A percentile compares a stretch with the other conserved stretches of the same genome.
Evolutionary conservation across 2,329 filamentous ascomycete genomes (phyloP).

Genomic region (Thielaviopsis punctulata): DNA sequence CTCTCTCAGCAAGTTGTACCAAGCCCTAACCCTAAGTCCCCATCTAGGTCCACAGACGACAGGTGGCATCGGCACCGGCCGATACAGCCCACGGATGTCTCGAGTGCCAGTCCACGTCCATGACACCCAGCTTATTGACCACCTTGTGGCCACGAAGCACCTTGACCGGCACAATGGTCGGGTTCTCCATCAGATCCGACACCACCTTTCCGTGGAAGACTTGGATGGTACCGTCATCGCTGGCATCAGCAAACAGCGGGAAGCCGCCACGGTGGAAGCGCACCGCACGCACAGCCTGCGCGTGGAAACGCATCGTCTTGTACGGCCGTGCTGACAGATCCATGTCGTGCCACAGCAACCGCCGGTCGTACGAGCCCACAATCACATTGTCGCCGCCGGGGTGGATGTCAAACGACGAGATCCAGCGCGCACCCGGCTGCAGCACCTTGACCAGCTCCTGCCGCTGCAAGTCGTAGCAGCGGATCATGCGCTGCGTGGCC

Average conservation of each 20-base stretch:
- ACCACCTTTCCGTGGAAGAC: slow-evolving; percentile 96
- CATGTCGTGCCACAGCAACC: slow-evolving; percentile 90
- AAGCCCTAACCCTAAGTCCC: not conserved
- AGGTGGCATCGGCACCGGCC: slow-evolving; percentile 85
- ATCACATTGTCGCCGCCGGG: slow-evolving; percentile 86
- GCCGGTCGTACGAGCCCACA: slow-evolving; percentile 84
- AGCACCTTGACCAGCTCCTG: slow-evolving; percentile 87
- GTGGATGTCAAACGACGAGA: slow-evolving; percentile 85
- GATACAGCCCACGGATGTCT: slow-evolving; percentile 86
- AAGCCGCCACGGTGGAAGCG: slow-evolving; percentile 63
- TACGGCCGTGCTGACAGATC: slow-evolving; percentile 82
- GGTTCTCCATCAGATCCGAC: slow-evolving; percentile 87
- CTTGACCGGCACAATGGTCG: slow-evolving; percentile 90
- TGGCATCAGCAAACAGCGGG: slow-evolving; percentile 85
- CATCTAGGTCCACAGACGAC: slow-evolving; percentile 64
- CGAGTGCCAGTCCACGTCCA: slow-evolving; percentile 94
- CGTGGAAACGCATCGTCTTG: slow-evolving; percentile 91
- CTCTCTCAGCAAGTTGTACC: too few species aligned
- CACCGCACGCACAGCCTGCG: slow-evolving; percentile 77
- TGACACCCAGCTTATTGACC: slow-evolving; percentile 67
- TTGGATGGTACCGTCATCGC: slow-evolving; percentile 85
- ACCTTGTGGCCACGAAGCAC: slow-evolving; percentile 82
- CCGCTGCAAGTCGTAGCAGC: slow-evolving; percentile 81
- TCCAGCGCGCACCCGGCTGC: slow-evolving; percentile 83
- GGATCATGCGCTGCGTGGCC: slow-evolving; percentile 82